Evolutionary conservation across 2,329 filamentous ascomycete species (phyloP), one percentile per base, ranked within the genome.

Genomic region (Xylariaceae sp.): DNA sequence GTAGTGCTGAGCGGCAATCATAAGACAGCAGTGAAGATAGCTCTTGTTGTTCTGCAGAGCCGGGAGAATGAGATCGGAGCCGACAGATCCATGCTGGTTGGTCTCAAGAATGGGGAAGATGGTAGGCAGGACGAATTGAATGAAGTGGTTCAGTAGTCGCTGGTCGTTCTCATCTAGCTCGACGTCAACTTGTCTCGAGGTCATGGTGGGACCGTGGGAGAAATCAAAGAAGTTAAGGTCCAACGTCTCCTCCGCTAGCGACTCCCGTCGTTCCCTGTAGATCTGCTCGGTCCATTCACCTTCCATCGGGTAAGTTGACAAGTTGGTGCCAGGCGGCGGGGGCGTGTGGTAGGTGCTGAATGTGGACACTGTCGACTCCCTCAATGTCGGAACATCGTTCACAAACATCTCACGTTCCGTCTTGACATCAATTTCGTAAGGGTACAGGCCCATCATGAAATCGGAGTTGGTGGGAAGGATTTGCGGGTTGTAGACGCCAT

Each of bases 341-440:
- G 91, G 91, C 18, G 87, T 86, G 69, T 90, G 88, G 73, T 87
- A 94, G n/a, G 90, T 92, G 82, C 88, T 96, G 76, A 96, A 97
- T 23, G 92, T 96, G 0, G 92, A 95, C 44, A 92, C 87, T 37
- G 90, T 90, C 10, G 92, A 96, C 75, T 97, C 92, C 66, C 86
- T 82, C 61, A 93, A 80, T 11, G 92, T 89, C 3, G 90, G 91
- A 58, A 96, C 83, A 72, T 97, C 90, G 70, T 97, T 91, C 74
- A 97, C 87, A 74, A 90, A 96, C 80, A 95, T 92, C 68, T 97
- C 91, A 65, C 90, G 84, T 77, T 97, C 93, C 1, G 92, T 97
- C 82, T 93, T 96, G 78, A 97, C 89, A 73, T 97, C 93, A 62
- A 97, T 87, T 75, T 97, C 93, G 73, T 95, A 97, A 0, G 92